Base-by-base conservation (phyloP, 1,139 yeast genomes). In the Sugiyamaella japonica region DNA sequence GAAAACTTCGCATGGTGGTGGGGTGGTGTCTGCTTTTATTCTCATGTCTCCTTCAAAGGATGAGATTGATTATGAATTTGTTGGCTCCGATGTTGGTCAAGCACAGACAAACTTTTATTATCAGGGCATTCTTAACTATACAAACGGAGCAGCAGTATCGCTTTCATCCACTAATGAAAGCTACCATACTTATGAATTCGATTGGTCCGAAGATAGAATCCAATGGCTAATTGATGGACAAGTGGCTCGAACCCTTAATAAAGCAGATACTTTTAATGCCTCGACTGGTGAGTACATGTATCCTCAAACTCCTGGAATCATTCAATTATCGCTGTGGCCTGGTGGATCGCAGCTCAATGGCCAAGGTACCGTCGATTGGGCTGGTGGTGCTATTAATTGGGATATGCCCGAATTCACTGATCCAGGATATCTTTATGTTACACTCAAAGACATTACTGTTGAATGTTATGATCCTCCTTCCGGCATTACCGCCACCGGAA, bases 341-440 rank as follows among this genome's bases (percentile, higher is more conserved):
- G 97, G 88, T 71, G 97, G 97, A 59, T 80, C 76, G 59, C 72
- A 82, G 23, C 64, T 76, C 52, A 82, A 81, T 67, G 84, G 83
- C 41, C 71, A 75, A 50, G 98, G 98, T 70, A 91, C 97, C 29
- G 77, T 85, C 61, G 86, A 81, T 62, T 91, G 98, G 98, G 96
- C 97, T 41, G 98, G 98, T 70, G 98, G 98, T 69, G 73, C 65
- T 9, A 82, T 90, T 57, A 80, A 89, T 75, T 91, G 97, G 97
- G 74, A 86, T 70, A 79, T 93, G 13, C 70, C 76, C 6, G 97
- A 89, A 70, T 81, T 89, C 58, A 65, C 77, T 60, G 75, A 86
- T 55, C 80, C 84, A 52, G 97, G 97, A 29, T 90, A 89, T 75
- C 85, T 82, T 73, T 88, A 83, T 68, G 84, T 86, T 39, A 77